These are phyloP conservation scores for Aspergillus calidoustus DNA, from an alignment of 2,329 filamentous ascomycete genomes.

Conservation along the genomic window DNA sequence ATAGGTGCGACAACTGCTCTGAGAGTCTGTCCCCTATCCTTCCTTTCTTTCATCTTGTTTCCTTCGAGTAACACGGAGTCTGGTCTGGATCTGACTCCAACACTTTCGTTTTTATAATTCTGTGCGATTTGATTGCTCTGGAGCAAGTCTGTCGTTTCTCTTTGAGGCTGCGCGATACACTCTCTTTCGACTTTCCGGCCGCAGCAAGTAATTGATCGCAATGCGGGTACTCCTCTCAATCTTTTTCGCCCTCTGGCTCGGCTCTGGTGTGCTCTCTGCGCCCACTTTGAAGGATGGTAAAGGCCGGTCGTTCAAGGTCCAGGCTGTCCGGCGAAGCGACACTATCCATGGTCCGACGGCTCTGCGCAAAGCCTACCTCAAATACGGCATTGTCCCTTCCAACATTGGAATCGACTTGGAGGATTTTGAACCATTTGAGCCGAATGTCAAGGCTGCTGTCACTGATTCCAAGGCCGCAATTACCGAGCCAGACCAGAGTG, in stretches of 20 bases:
- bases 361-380: conserved; percentile 69
- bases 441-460: conserved; percentile 30
- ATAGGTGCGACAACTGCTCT: conserved; percentile 17
- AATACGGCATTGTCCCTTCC: conserved; percentile 63
- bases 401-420: conserved; percentile 45
- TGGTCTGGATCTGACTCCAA: conserved; percentile 29
- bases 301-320: conserved; percentile 63
- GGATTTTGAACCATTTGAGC: conserved; percentile 42
- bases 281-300: conserved; percentile 34
- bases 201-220: conserved; percentile 12
- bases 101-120: conserved; percentile 22
- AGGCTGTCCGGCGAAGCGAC: conserved; percentile 62
- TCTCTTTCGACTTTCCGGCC: conserved; percentile 10
- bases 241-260: conserved; percentile 35
- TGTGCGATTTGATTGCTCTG: conserved; percentile 7
- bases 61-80: conserved; percentile 17
- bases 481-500: conserved; percentile 45
- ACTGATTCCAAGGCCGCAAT: conserved; percentile 33
- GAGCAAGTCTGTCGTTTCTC: conserved; percentile 2
- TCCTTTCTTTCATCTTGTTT: conserved; percentile 18
- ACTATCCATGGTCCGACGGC: conserved; percentile 63
- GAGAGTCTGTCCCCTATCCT: conserved; percentile 21
- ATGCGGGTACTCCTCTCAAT: conserved; percentile 38
- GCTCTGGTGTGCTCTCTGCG: conserved; percentile 37
- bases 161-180: conserved; percentile 6